phyloP scores from a whole-genome alignment of 345 rosid species.

The Rubroshorea leprosula region DNA sequence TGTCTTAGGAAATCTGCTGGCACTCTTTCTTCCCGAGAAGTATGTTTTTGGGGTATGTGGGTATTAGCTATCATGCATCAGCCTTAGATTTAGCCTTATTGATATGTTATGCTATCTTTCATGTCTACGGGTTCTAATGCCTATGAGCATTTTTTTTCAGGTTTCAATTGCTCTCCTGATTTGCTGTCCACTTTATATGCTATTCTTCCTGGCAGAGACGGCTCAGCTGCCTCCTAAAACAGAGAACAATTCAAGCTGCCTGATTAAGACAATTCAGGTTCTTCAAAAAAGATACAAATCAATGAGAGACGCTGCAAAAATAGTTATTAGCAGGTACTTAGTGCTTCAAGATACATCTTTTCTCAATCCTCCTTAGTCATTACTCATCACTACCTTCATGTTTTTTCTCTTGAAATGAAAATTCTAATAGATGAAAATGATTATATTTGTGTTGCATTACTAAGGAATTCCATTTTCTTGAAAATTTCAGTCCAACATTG shows the following conservation, averaged over 20 bases:
- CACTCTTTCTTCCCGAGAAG: conserved; percentile 47
- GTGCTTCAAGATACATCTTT: background rate
- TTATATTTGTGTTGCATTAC: background rate
- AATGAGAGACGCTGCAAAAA: conserved; percentile 41
- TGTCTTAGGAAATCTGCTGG: conserved; percentile 40
- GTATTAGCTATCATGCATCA: no score
- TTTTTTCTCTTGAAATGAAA: no score
- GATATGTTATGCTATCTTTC: no score
- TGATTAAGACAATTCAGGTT: conserved; percentile 22
- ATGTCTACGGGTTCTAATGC: background rate
- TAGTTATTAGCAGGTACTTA: conserved; percentile 32
- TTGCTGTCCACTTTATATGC: conserved; percentile 36
- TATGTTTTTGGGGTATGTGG: conserved; percentile 37
- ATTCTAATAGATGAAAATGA: no score
- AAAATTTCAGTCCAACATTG: conserved; percentile 38
- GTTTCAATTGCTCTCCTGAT: conserved; percentile 44
- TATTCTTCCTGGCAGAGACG: conserved; percentile 40
- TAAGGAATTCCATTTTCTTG: background rate
- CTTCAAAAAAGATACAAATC: conserved; percentile 26
- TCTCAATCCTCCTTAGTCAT: background rate
- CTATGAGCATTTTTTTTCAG: conserved; percentile 21
- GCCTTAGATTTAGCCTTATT: background rate
- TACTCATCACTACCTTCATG: background rate
- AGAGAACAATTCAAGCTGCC: conserved; percentile 29
- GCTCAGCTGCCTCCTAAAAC: conserved; percentile 18